Conservation (phyloP, 2,329 filamentous ascomycete genomes). For the Colletotrichum viniferum region DNA sequence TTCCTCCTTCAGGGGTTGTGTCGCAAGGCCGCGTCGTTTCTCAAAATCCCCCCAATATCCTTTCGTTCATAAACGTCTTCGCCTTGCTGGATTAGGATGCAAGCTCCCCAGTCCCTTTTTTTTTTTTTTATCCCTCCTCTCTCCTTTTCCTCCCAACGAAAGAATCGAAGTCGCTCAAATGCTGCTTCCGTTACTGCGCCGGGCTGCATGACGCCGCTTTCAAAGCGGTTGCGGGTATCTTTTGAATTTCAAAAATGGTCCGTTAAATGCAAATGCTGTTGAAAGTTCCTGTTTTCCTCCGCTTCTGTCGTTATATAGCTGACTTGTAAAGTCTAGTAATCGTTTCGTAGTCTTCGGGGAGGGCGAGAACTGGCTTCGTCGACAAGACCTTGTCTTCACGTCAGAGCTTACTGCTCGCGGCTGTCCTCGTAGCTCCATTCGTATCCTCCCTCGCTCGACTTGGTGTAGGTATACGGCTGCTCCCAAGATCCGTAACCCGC, state of each 20-base stretch:
- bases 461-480: constrained; percentile 47
- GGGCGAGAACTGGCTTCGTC: not conserved
- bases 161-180: not conserved
- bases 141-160: not conserved
- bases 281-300: not conserved
- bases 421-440: constrained; percentile 23
- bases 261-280: not conserved
- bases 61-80: not conserved
- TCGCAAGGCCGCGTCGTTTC: not conserved
- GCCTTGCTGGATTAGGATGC: too few relatives aligned
- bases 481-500: constrained; percentile 49
- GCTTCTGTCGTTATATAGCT: not conserved
- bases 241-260: not conserved
- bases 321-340: not conserved
- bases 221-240: not conserved
- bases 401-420: not conserved
- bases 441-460: constrained; percentile 37
- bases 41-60: not conserved
- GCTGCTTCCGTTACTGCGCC: not conserved
- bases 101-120: not conserved
- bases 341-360: not conserved
- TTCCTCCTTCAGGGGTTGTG: not conserved
- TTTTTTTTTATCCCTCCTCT: not conserved
- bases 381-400: too few relatives aligned
- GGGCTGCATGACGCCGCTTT: not conserved